phyloP scores from a whole-genome alignment of 2,329 filamentous ascomycete species.

The Cladophialophora bantiana region DNA sequence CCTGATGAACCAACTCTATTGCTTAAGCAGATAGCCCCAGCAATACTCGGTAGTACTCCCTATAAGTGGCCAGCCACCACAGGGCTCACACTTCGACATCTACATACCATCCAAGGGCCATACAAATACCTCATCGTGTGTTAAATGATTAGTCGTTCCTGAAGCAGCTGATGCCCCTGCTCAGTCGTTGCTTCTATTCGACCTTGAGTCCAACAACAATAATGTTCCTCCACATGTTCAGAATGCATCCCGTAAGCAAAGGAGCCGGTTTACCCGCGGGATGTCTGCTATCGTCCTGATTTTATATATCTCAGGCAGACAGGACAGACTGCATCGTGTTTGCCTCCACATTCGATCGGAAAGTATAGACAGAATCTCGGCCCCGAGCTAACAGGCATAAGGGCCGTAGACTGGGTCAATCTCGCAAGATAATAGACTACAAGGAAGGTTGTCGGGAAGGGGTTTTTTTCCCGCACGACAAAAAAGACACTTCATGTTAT shows the following conservation, averaged over 20 bases:
- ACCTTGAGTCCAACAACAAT: background rate
- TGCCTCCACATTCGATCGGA: constrained; percentile 6
- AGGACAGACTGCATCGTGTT: background rate
- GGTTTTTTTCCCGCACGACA: too few species aligned
- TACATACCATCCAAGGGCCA: background rate
- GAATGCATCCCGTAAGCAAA: background rate
- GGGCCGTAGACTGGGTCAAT: background rate
- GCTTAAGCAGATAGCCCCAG: background rate
- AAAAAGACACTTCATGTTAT: background rate
- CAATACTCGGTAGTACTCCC: background rate
- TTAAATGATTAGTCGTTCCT: background rate
- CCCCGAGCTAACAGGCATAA: background rate
- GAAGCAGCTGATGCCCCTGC: background rate
- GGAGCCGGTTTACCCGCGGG: background rate
- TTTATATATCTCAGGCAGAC: background rate
- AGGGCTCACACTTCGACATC: background rate
- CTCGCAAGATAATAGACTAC: too few species aligned
- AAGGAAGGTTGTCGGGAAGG: background rate
- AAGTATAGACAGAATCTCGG: background rate
- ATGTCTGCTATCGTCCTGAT: background rate
- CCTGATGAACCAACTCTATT: background rate
- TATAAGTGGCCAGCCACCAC: background rate
- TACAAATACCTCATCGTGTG: background rate
- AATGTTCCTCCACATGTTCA: background rate
- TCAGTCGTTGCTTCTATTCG: background rate